Evolutionary conservation across 108 stramenopile species (phyloP), one percentile per base, ranked within the genome.

Genomic region (Nannochloropsis gaditana): DNA sequence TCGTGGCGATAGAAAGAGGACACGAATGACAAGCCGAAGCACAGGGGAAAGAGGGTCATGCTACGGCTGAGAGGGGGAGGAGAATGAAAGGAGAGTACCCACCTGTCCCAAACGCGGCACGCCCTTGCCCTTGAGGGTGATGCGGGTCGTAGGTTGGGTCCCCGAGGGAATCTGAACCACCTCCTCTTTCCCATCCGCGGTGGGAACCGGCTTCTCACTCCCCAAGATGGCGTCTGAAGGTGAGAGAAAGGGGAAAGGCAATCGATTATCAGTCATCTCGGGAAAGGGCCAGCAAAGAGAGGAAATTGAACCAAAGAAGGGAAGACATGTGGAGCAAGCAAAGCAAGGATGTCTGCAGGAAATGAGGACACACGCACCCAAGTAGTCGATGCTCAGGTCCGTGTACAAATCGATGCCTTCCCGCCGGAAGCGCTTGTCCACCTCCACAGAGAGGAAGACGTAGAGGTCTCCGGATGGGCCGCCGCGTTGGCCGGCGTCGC

Each of bases 181-280:
- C 85, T 96, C 96, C 21, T 96, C 95, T 85, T 94, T 94, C 17
- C 95, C 96, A 86, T 98, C 98, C 17, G 97, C 96, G 41, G 95
- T 94, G 17, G 89, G 83, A 1, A 94, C 95, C 42, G 92, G 93
- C 89, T 95, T 90, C 59, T 73, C 59, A 44, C 94, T 93, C 44
- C 98, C 98, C 43, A 98, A 92, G 88, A 96, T 96, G 9, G 98
- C 98, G 90, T 98, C 97, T 79, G 95, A 50, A 87, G 95, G 93
- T 93, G 83, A 98, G 92, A 45, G 91, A 84, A n/a, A 8, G 59
- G n/a, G 59, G 59, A 6, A 73, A n/a, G 59, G 59, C 3, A 73
- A n/a, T 73, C 2, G 59, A 73, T 4, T 73, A 3, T n/a, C n/a
- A 8, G 15, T 15, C 59, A 73, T 31, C 31, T 31, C 31, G 31